A percentile compares a stretch with the other conserved stretches of the same genome.
Evolutionary conservation across 2,329 filamentous ascomycete genomes (phyloP).

Genomic region (Diaporthe sp.): DNA sequence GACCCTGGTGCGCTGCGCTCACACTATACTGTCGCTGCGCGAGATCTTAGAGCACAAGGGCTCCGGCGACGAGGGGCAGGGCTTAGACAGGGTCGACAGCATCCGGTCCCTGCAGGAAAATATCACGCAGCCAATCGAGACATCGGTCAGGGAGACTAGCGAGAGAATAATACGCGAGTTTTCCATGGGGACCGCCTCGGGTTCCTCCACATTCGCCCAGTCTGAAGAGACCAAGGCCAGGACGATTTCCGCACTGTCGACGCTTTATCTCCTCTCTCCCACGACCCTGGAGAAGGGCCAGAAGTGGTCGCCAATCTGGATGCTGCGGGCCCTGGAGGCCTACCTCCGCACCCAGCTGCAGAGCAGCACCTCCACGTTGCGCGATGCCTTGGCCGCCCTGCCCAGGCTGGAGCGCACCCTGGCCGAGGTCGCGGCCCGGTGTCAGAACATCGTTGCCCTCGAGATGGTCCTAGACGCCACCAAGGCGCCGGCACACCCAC

Average conservation of each 20-base stretch:
- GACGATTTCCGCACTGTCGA: slow-evolving; percentile 78
- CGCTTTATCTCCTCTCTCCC: slow-evolving; percentile 87
- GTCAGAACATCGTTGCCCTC: slow-evolving; percentile 91
- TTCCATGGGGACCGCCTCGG: slow-evolving; percentile 68
- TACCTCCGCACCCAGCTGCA: slow-evolving; percentile 87
- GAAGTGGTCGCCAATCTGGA: slow-evolving; percentile 74
- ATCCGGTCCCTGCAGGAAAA: slow-evolving; percentile 77
- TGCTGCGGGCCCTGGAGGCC: slow-evolving; percentile 82
- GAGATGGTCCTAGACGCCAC: slow-evolving; percentile 80
- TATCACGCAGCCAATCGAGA: slow-evolving; percentile 79
- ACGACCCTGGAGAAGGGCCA: slow-evolving; percentile 65
- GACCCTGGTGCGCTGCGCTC: slow-evolving; percentile 84
- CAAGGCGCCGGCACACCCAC: slow-evolving; percentile 76
- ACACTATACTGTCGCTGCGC: slow-evolving; percentile 81
- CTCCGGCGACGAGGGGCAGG: slow-evolving; percentile 80
- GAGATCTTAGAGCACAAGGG: slow-evolving; percentile 78
- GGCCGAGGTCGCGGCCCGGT: slow-evolving; percentile 83
- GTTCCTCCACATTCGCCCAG: slow-evolving; percentile 65
- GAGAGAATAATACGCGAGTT: slow-evolving; percentile 89
- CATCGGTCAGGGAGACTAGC: slow-evolving; percentile 77
- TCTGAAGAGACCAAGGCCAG: slow-evolving; percentile 81
- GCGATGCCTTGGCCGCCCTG: slow-evolving; percentile 82
- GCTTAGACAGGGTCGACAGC: slow-evolving; percentile 79
- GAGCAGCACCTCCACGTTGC: slow-evolving; percentile 80
- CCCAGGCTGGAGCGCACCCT: slow-evolving; percentile 86